Evolutionary conservation across 352 stramenopile genomes (phyloP), one percentile per base, ranked within the genome.

Genomic region (Globisporangium cystogenes): DNA sequence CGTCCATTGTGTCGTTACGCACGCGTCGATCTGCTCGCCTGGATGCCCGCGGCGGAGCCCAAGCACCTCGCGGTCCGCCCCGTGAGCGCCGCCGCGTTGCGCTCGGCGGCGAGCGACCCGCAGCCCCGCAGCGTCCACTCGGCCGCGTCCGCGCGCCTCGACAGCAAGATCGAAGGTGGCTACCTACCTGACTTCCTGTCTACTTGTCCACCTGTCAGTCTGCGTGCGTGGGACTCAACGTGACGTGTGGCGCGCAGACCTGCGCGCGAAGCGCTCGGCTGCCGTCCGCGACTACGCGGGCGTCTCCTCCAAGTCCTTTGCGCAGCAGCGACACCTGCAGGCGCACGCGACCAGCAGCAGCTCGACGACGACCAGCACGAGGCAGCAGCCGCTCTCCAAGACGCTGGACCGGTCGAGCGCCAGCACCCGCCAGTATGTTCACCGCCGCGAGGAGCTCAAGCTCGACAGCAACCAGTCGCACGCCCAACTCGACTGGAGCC

Each of bases 261-360:
- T 58, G 42, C 55, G 43, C 31, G 41, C 27, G 0, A 63, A 54
- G 44, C 50, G 42, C 8, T 41, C 42, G 5, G 41, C 33, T 2
- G 27, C 33, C 24, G 33, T 57, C 15, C 51, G 44, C 4, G 43
- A 59, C 39, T 47, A 39, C 26, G 42, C 50, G 8, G 43, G 31
- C 27, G 52, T 55, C 36, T 46, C 43, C 18, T 57, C 61, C 0
- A 60, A 62, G 44, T 58, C 42, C 7, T 64, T 54, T 31, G n/a
- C n/a, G n/a, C 51, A 62, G 5, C 26, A 51, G 33, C 31, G 53
- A 41, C 53, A 62, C 21, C 10, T 47, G 31, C 43, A 47, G 42
- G 10, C 45, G 14, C 16, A 53, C 14, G 7, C 36, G 31, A 10
- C 14, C 14, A 44, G 6, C 39, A 3, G n/a, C 1, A 18, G 39